phyloP scores from a whole-genome alignment of 228 moss, liverwort and hornwort species.

The Sphagnum fallax region DNA sequence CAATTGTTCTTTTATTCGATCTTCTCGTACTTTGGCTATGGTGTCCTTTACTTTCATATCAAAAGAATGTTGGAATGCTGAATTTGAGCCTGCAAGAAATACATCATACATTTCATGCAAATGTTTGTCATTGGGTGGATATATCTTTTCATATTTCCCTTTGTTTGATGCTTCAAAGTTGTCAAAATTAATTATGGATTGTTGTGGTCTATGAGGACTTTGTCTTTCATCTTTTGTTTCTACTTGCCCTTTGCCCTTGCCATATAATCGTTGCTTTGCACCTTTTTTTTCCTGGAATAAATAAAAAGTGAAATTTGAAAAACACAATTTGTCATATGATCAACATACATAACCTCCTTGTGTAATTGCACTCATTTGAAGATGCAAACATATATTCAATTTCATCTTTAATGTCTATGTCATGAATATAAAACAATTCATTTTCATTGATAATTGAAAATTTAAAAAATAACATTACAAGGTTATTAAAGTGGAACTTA shows the following conservation, averaged over 20 bases:
- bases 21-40: conserved; percentile 44
- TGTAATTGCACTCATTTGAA: too few species aligned
- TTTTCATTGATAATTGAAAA: background rate
- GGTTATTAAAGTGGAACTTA: background rate
- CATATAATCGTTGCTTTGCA: conserved; percentile 41
- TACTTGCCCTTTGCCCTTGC: conserved; percentile 10
- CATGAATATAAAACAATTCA: background rate
- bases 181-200: conserved; percentile 31
- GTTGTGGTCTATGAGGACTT: conserved; percentile 4
- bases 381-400: too few species aligned
- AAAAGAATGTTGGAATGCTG: conserved; percentile 48
- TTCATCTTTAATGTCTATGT: too few species aligned
- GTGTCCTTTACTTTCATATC: conserved; percentile 59
- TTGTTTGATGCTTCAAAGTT: conserved; percentile 39
- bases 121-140: conserved; percentile 42
- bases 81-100: conserved; percentile 39
- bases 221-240: background rate
- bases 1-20: conserved; percentile 39
- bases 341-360: too few species aligned
- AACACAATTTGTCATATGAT: too few species aligned
- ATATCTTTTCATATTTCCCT: conserved; percentile 48
- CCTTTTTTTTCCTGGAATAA: conserved; percentile 26
- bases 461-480: background rate
- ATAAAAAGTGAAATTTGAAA: too few species aligned
- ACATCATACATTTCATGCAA: conserved; percentile 37